Evolutionary conservation across 2,329 filamentous ascomycete genomes (phyloP).

Genomic region (Ascosphaera aggregata): DNA sequence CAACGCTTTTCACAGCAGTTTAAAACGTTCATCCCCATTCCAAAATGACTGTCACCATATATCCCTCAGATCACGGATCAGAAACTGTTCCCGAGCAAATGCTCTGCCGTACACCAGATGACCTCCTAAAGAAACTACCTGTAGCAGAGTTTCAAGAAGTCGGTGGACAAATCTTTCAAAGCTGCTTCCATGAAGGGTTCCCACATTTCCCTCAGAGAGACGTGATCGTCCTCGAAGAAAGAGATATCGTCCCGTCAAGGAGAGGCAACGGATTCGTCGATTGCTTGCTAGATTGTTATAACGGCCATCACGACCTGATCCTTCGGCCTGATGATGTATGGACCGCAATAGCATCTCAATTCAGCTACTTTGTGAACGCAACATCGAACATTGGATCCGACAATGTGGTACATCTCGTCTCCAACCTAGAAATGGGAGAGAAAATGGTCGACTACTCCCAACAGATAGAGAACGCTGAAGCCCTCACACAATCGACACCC

Average conservation of each 20-base stretch:
- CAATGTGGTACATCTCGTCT: neutral
- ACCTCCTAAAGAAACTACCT: neutral
- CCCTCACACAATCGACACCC: neutral
- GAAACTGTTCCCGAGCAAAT: neutral
- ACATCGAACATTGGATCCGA: neutral
- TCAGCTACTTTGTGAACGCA: conserved; percentile 22
- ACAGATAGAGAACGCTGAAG: neutral
- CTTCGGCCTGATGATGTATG: conserved; percentile 29
- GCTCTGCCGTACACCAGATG: neutral
- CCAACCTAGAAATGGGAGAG: neutral
- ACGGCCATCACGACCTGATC: conserved; percentile 19
- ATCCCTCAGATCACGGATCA: neutral
- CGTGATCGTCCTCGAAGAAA: neutral
- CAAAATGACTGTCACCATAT: neutral
- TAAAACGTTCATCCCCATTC: neutral
- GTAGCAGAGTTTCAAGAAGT: neutral
- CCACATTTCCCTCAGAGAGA: neutral
- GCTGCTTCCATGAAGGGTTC: neutral
- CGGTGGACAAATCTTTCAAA: neutral
- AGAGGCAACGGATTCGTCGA: neutral
- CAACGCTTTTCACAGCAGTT: too few relatives aligned
- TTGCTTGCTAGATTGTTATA: conserved; percentile 4
- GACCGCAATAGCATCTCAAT: conserved; percentile 25
- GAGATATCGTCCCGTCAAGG: neutral
- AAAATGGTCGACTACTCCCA: neutral